Conservation (phyloP, 352 stramenopile species). For the Globisporangium acanthophoron region DNA sequence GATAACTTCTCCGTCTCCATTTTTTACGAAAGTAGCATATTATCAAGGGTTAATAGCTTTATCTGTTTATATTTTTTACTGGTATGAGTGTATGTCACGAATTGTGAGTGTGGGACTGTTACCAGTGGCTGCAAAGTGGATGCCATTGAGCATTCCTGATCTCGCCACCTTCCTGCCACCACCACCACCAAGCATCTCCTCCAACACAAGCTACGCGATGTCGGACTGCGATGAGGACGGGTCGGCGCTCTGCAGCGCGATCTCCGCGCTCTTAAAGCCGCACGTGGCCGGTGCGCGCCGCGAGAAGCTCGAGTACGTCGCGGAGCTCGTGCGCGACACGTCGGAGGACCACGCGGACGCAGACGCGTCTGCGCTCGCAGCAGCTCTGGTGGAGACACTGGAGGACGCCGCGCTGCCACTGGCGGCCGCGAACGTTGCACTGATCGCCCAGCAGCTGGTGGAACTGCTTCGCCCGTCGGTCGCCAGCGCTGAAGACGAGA, state of each 20-base stretch:
- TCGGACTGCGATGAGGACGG: not conserved
- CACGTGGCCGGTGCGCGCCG: constrained; percentile 9
- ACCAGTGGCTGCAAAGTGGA: no score
- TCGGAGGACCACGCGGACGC: constrained; percentile 25
- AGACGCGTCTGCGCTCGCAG: constrained; percentile 17
- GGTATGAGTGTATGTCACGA: no score
- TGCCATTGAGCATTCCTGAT: no score
- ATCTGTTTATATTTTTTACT: no score
- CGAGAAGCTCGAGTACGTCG: constrained; percentile 55
- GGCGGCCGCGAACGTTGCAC: constrained; percentile 11
- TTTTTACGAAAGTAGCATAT: no score
- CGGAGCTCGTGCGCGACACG: constrained; percentile 51
- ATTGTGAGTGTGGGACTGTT: no score
- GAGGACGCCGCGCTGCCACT: constrained; percentile 33
- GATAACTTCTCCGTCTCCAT: no score
- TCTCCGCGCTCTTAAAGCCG: constrained; percentile 17
- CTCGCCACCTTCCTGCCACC: no score
- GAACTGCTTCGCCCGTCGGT: constrained; percentile 16
- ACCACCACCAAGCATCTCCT: no score
- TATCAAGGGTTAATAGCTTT: no score
- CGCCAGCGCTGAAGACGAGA: constrained; percentile 15
- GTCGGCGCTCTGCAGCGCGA: constrained; percentile 11
- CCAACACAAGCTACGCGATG: not conserved
- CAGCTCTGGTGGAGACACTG: constrained; percentile 34
- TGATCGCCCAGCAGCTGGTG: constrained; percentile 20